Conservation (phyloP, 495 filamentous ascomycete species). For the Sporormia fimetaria region DNA sequence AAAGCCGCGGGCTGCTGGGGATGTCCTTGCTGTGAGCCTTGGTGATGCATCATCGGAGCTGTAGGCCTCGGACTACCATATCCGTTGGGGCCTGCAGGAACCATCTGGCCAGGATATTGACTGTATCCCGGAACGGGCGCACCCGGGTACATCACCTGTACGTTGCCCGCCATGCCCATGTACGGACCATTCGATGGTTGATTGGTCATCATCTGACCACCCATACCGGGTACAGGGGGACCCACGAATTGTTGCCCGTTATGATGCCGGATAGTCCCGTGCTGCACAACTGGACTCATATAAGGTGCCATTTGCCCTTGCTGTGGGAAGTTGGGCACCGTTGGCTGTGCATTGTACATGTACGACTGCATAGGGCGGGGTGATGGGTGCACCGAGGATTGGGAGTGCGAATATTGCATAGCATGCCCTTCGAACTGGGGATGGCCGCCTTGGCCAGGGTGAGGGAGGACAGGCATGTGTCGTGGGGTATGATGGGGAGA, state of each 20-base stretch:
- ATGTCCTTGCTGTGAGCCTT: constrained; percentile 34
- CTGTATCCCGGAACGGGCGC: constrained; percentile 55
- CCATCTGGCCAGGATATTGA: constrained; percentile 45
- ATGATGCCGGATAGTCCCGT: constrained; percentile 22
- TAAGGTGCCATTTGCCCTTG: constrained; percentile 57
- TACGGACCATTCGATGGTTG: constrained; percentile 35
- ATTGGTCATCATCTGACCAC: constrained; percentile 69
- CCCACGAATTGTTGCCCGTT: constrained; percentile 55
- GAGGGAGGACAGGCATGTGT: constrained; percentile 27
- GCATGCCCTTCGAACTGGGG: constrained; percentile 71
- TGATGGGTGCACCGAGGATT: constrained; percentile 59
- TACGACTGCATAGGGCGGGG: constrained; percentile 59
- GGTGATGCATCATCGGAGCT: constrained; percentile 74
- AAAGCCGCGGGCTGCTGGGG: constrained; percentile 26
- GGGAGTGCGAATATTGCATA: constrained; percentile 65
- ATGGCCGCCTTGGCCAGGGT: constrained; percentile 39
- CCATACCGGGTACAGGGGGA: constrained; percentile 53
- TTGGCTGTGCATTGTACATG: constrained; percentile 49
- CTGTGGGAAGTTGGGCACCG: constrained; percentile 29
- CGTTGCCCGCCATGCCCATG: constrained; percentile 45
- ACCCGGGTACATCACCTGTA: constrained; percentile 65
- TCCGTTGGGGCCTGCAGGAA: constrained; percentile 50
- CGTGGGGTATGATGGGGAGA: constrained; percentile 30
- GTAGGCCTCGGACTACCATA: constrained; percentile 74
- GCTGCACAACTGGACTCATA: constrained; percentile 42